Evolutionary conservation across 176 grass and related monocot genomes (phyloP), one percentile per base, ranked within the genome.

Genomic region (Chrysopogon serrulatus): DNA sequence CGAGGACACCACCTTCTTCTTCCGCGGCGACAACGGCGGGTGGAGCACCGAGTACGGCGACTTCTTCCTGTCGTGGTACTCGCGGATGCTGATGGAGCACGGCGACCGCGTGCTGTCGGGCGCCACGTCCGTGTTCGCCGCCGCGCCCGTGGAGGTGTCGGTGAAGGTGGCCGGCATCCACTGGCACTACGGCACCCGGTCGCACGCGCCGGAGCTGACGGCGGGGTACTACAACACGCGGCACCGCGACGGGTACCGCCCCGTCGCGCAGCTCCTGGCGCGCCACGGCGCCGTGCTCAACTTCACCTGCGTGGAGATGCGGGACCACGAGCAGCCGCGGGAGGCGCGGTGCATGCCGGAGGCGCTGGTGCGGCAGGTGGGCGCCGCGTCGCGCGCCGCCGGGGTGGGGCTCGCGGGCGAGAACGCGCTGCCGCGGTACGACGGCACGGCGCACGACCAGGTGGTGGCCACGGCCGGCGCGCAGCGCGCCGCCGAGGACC

Each of bases 1-100:
- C 7, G 89, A 94, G 63, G 91, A 92, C 47, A 90, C 94, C 0
- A 90, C 94, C 0, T 0, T 64, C 54, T 97, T 97, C 85, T 92
- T 97, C 91, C 75, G 66, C 1, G 30, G 74, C 18, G 85, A 97
- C 17, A 79, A 65, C 62, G 87, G 82, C 9, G 91, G 91, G 13
- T 97, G 91, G 91, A 88, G 71, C 74, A 72, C 53, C 37, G 78
- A 73, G 68, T 97, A 94, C 42, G 91, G 89, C 23, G 84, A 90
- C 14, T 97, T 97, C 91, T 97, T 97, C 82, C 65, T 94, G 68
- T 86, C 89, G 19, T 97, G 89, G 94, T 94, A 97, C 79, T 94
- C 91, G 5, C 87, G 75, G 73, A 84, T 92, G 79, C 87, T 94
- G 24, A 74, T 88, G 11, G 82, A 97, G 18, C 91, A 94, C 78